These are phyloP conservation scores for Penicillium sp. DNA, from an alignment of 2,329 filamentous ascomycete genomes.

Conservation along the genomic window DNA sequence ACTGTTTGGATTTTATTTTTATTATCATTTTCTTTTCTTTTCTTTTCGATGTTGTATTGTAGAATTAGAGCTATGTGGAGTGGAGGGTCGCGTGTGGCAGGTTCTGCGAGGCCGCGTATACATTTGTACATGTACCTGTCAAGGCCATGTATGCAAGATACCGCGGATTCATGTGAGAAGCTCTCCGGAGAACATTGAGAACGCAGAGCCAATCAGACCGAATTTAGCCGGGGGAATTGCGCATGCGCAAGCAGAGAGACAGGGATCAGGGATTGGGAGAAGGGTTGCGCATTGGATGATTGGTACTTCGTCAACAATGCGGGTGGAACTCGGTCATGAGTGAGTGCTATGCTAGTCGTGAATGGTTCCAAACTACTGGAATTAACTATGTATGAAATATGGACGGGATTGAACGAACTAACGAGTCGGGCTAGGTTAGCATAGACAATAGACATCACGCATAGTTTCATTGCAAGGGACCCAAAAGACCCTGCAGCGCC, in stretches of 20 bases:
- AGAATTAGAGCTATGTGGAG: not conserved
- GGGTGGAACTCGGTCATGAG: constrained; percentile 1
- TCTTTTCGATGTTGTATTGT: not conserved
- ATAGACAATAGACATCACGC: not conserved
- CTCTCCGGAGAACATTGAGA: constrained; percentile 5
- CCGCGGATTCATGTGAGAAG: constrained; percentile 27
- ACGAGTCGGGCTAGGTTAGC: not conserved
- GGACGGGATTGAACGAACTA: not conserved
- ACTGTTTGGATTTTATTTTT: too few relatives aligned
- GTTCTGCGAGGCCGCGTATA: constrained; percentile 6
- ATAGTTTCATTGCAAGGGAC: constrained; percentile 23
- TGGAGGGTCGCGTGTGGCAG: constrained; percentile 3
- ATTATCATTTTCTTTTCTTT: not conserved
- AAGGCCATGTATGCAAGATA: constrained; percentile 26
- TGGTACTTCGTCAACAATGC: constrained; percentile 12
- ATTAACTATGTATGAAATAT: not conserved
- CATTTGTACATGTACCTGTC: constrained; percentile 22
- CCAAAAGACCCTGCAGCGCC: constrained; percentile 25
- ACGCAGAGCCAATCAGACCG: constrained; percentile 14
- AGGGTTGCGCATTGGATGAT: constrained; percentile 17
- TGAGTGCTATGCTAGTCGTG: not conserved
- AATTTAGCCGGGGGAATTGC: not conserved
- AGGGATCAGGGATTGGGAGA: constrained; percentile 18
- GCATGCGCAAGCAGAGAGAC: constrained; percentile 5
- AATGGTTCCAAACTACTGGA: constrained; percentile 1